These are phyloP conservation scores for Jackrogersella multiformis DNA, from an alignment of 495 filamentous ascomycete species.

Conservation along the genomic window DNA sequence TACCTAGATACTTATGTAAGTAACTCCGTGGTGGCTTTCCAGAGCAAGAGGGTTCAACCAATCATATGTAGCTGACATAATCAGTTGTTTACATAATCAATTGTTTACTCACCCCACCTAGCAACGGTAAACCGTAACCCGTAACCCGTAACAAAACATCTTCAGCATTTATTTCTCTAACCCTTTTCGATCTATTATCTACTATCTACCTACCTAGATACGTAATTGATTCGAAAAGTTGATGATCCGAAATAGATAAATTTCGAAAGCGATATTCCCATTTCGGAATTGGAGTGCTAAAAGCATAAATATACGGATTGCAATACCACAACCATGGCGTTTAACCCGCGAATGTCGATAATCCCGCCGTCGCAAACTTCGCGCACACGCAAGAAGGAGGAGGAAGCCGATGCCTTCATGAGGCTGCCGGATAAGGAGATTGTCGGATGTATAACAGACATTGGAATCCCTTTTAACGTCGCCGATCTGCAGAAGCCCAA, in stretches of 20 bases:
- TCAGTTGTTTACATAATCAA: constrained; percentile 15
- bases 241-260: constrained; percentile 13
- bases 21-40: not conserved
- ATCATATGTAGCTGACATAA: constrained; percentile 22
- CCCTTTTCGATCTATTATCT: constrained; percentile 13
- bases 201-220: too few relatives aligned
- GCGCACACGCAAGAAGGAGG: constrained; percentile 73
- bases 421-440: constrained; percentile 87
- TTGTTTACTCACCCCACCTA: constrained; percentile 33
- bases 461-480: constrained; percentile 86
- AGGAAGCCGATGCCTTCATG: constrained; percentile 89
- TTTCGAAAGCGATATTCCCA: constrained; percentile 1
- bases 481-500: constrained; percentile 94
- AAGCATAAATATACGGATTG: not conserved
- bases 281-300: not conserved
- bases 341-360: constrained; percentile 83
- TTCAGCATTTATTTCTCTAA: not conserved
- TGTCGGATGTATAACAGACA: constrained; percentile 94
- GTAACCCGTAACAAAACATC: constrained; percentile 38
- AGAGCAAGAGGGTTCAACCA: constrained; percentile 2
- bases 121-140: too few relatives aligned
- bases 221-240: constrained; percentile 1
- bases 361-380: constrained; percentile 65
- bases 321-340: constrained; percentile 61
- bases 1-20: too few relatives aligned